Percentiles rank a stretch among this genome's conserved stretches.
These are phyloP conservation scores for Erythrobasidium hasegawianum DNA, from an alignment of 1,284 basidiomycete genomes.

Conservation along the genomic window DNA sequence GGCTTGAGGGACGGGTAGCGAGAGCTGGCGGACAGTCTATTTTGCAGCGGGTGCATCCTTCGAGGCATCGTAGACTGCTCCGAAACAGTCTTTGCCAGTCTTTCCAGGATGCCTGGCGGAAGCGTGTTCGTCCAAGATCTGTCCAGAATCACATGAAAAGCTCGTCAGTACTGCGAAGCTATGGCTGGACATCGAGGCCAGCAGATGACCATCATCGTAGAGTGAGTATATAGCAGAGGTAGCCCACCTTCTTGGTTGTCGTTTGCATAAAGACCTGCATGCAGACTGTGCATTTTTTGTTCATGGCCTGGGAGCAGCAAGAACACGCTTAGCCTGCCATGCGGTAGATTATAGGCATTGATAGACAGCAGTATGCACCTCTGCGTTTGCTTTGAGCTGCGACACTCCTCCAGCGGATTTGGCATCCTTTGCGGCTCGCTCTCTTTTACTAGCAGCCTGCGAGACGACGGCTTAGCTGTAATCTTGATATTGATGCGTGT, in stretches of 20 bases:
- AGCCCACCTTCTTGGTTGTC: slow-evolving; percentile 34
- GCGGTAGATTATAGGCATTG: no score
- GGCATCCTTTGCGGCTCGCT: slow-evolving; percentile 19
- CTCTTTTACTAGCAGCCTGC: slow-evolving; percentile 29
- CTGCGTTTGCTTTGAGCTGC: slow-evolving; percentile 25
- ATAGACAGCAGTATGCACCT: no score
- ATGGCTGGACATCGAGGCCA: no score
- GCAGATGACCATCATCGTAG: no score
- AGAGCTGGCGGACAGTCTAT: not conserved
- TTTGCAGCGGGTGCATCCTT: not conserved
- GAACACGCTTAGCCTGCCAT: not conserved
- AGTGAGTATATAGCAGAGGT: no score
- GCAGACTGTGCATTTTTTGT: slow-evolving; percentile 33
- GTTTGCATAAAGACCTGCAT: slow-evolving; percentile 23
- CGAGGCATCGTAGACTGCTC: slow-evolving; percentile 24
- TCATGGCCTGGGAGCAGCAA: slow-evolving; percentile 18
- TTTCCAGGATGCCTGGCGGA: slow-evolving; percentile 17
- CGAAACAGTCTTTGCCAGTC: slow-evolving; percentile 26
- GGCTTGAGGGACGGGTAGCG: not conserved
- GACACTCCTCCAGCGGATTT: slow-evolving; percentile 18
- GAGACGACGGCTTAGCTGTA: not conserved
- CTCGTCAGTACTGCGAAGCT: no score
- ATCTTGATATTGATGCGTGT: no score
- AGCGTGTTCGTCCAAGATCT: slow-evolving; percentile 30
- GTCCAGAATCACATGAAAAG: no score